Conservation (phyloP, 164 flowering plant genomes). For the Kingdonia uniflora region DNA sequence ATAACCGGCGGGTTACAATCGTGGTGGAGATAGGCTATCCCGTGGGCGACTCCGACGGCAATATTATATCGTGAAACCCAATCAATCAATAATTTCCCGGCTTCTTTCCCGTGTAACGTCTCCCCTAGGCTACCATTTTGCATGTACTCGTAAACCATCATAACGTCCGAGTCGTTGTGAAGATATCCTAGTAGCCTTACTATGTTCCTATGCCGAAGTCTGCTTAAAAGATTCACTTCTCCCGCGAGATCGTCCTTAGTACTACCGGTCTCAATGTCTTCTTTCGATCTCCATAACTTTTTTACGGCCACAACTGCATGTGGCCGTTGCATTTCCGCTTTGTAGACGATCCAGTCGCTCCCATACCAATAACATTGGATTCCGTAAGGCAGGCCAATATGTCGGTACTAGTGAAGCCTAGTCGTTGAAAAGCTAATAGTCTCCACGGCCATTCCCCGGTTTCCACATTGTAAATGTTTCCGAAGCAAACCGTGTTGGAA, state of each 20-base stretch:
- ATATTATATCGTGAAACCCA: slow-evolving; percentile 88
- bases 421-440: slow-evolving; percentile 78
- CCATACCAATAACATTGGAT: slow-evolving; percentile 81
- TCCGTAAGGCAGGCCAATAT: slow-evolving; percentile 68
- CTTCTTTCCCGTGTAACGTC: slow-evolving; percentile 65
- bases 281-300: slow-evolving; percentile 62
- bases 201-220: slow-evolving; percentile 78
- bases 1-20: slow-evolving; percentile 84
- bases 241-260: slow-evolving; percentile 49
- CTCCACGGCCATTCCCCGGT: slow-evolving; percentile 93
- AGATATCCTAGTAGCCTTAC: slow-evolving; percentile 70
- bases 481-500: slow-evolving; percentile 36
- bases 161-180: slow-evolving; percentile 54
- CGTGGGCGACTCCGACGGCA: slow-evolving; percentile 88
- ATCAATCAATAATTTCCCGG: slow-evolving; percentile 55
- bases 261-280: slow-evolving; percentile 32
- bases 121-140: slow-evolving; percentile 85
- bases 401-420: slow-evolving; percentile 60
- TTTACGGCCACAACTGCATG: slow-evolving; percentile 77
- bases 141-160: slow-evolving; percentile 91
- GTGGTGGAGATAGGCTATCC: slow-evolving; percentile 92
- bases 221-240: slow-evolving; percentile 73
- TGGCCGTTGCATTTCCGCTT: slow-evolving; percentile 59
- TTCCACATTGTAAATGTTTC: slow-evolving; percentile 29
- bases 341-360: slow-evolving; percentile 84